Conservation (phyloP, 202 grass and related monocot species). For the Eragrostis tef region DNA sequence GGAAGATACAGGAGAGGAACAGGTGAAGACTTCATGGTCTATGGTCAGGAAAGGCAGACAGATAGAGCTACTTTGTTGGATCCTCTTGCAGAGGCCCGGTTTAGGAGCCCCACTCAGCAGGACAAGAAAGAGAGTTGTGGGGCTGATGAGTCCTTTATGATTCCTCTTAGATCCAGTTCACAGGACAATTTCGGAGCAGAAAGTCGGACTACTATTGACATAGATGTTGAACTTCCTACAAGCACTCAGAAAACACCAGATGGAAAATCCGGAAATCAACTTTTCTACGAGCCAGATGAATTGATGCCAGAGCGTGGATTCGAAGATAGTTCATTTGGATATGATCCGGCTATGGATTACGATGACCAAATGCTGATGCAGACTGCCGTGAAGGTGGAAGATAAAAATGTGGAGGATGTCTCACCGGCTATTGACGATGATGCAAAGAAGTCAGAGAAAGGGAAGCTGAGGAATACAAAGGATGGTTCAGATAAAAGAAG, state of each 20-base stretch:
- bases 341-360: slow-evolving; percentile 85
- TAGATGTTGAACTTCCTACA: slow-evolving; percentile 70
- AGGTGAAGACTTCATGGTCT: slow-evolving; percentile 69
- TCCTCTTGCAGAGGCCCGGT: slow-evolving; percentile 63
- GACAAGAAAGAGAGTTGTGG: slow-evolving; percentile 56
- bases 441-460: slow-evolving; percentile 59
- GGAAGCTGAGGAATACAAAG: slow-evolving; percentile 64
- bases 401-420: slow-evolving; percentile 49
- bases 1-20: slow-evolving; percentile 61
- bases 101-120: slow-evolving; percentile 49
- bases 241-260: slow-evolving; percentile 42
- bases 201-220: slow-evolving; percentile 65
- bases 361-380: slow-evolving; percentile 57
- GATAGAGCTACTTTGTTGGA: slow-evolving; percentile 59
- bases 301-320: slow-evolving; percentile 73
- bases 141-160: slow-evolving; percentile 85
- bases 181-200: slow-evolving; percentile 56
- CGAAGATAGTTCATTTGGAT: slow-evolving; percentile 63
- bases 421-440: slow-evolving; percentile 47
- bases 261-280: slow-evolving; percentile 51
- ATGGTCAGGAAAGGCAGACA: slow-evolving; percentile 68
- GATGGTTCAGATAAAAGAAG: slow-evolving; percentile 72
- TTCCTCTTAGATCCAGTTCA: slow-evolving; percentile 72
- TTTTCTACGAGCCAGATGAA: slow-evolving; percentile 85
- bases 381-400: slow-evolving; percentile 55